Percentiles rank a stretch among this genome's conserved stretches.
phyloP scores from a whole-genome alignment of 148 eudicot genomes.

The Silene conica region DNA sequence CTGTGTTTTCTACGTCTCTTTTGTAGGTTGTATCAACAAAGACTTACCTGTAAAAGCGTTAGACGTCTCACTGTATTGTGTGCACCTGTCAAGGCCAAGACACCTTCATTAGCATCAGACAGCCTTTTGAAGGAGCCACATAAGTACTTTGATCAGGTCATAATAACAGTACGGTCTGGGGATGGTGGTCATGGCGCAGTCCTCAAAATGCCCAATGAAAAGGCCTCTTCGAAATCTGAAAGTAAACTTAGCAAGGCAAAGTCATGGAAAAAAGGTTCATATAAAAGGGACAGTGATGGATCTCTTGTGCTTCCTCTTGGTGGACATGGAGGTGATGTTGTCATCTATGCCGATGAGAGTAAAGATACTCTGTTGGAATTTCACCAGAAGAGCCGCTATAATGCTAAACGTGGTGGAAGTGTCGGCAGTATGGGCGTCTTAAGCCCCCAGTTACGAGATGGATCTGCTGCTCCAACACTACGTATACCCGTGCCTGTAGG shows the following conservation, averaged over 20 bases:
- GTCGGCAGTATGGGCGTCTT: constrained; percentile 82
- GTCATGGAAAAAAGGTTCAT: constrained; percentile 42
- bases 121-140: constrained; percentile 61
- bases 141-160: constrained; percentile 88
- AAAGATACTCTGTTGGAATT: constrained; percentile 78
- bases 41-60: constrained; percentile 19
- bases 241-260: constrained; percentile 50
- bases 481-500: constrained; percentile 94
- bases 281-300: constrained; percentile 89
- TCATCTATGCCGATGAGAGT: constrained; percentile 84
- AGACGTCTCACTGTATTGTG: constrained; percentile 28
- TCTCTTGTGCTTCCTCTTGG: constrained; percentile 86
- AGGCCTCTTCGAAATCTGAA: constrained; percentile 47
- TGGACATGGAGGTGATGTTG: constrained; percentile 91
- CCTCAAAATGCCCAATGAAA: constrained; percentile 55
- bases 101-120: constrained; percentile 42
- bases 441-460: constrained; percentile 52
- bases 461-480: constrained; percentile 68
- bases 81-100: constrained; percentile 59
- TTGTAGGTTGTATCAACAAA: constrained; percentile 35
- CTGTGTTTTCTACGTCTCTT: neutral
- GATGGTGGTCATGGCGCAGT: constrained; percentile 96
- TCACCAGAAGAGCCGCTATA: constrained; percentile 62
- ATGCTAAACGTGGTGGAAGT: constrained; percentile 94
- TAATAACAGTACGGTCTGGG: constrained; percentile 84